A percentile compares a stretch with the other conserved stretches of the same genome.
Evolutionary conservation across 768 basidiomycete species (phyloP).

Genomic region (Pholiota molesta): DNA sequence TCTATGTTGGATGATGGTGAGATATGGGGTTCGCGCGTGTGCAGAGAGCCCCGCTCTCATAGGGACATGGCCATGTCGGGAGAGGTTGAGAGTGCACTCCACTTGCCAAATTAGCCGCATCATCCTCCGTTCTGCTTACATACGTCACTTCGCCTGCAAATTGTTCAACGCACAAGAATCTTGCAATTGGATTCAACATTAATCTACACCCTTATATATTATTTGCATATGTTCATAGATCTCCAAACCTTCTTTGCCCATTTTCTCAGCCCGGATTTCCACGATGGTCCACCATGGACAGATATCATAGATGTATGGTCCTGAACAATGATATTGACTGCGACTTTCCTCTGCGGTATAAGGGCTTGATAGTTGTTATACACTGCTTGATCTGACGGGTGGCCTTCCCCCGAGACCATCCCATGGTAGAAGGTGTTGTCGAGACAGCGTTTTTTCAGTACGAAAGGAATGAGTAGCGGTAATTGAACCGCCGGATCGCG

Average conservation of each 20-base stretch:
- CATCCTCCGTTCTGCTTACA: slow-evolving; percentile 15
- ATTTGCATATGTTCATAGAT: slow-evolving; percentile 13
- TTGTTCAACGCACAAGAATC: background rate
- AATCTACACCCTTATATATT: background rate
- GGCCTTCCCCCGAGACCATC: slow-evolving; percentile 33
- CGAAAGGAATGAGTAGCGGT: slow-evolving; percentile 33
- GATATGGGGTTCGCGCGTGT: slow-evolving; percentile 15
- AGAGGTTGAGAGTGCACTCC: slow-evolving; percentile 20
- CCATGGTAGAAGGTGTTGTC: slow-evolving; percentile 29
- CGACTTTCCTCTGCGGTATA: background rate
- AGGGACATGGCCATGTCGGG: slow-evolving; percentile 31
- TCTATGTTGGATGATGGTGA: slow-evolving; percentile 10
- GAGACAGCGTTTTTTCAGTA: slow-evolving; percentile 39
- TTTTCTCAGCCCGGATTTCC: slow-evolving; percentile 21
- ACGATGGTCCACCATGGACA: slow-evolving; percentile 9
- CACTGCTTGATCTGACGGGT: slow-evolving; percentile 19
- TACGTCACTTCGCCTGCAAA: background rate
- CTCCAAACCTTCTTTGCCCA: slow-evolving; percentile 30
- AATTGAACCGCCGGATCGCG: slow-evolving; percentile 5
- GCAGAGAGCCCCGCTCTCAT: slow-evolving; percentile 40
- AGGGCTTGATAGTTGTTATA: slow-evolving; percentile 17
- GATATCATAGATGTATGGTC: background rate
- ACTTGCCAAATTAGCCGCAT: slow-evolving; percentile 19
- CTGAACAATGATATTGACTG: background rate
- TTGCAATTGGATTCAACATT: background rate